phyloP scores from a whole-genome alignment of 1,139 yeast genomes.

The Geotrichum australiense region DNA sequence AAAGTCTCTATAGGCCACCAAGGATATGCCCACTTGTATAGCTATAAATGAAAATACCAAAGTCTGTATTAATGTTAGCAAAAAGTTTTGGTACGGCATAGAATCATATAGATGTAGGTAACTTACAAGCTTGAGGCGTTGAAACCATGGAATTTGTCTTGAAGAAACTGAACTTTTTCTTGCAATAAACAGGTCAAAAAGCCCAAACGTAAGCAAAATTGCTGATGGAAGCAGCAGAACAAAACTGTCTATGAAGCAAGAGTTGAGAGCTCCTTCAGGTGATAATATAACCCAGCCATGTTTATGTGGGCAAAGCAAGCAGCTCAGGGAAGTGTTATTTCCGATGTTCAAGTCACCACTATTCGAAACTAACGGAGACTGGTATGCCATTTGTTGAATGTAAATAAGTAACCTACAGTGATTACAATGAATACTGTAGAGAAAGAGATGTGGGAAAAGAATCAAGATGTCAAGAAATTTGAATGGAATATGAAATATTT shows the following conservation, averaged over 20 bases:
- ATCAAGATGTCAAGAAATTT: no score
- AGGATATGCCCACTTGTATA: conserved; percentile 17
- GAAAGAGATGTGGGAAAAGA: not conserved
- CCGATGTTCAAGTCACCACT: no score
- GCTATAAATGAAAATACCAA: conserved; percentile 21
- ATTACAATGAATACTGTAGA: not conserved
- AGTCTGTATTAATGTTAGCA: no score
- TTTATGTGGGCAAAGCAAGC: conserved; percentile 35
- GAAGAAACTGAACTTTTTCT: conserved; percentile 17
- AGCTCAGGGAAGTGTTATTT: no score
- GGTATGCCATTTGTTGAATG: conserved; percentile 3
- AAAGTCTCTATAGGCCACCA: conserved; percentile 20
- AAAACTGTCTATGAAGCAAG: conserved; percentile 70
- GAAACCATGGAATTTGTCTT: conserved; percentile 31
- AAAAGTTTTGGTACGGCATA: conserved; percentile 20
- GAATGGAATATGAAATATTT: no score
- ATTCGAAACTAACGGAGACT: conserved; percentile 7
- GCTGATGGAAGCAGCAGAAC: conserved; percentile 46
- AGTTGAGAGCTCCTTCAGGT: conserved; percentile 62
- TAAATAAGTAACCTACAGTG: no score
- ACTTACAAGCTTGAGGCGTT: conserved; percentile 37
- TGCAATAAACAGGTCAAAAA: conserved; percentile 34
- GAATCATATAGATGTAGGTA: conserved; percentile 7
- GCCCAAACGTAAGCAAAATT: conserved; percentile 49
- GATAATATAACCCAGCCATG: conserved; percentile 67